A percentile compares a stretch with the other conserved stretches of the same genome.
Conservation (phyloP, 129 eudicot species). For the Helianthus tuberosus region DNA sequence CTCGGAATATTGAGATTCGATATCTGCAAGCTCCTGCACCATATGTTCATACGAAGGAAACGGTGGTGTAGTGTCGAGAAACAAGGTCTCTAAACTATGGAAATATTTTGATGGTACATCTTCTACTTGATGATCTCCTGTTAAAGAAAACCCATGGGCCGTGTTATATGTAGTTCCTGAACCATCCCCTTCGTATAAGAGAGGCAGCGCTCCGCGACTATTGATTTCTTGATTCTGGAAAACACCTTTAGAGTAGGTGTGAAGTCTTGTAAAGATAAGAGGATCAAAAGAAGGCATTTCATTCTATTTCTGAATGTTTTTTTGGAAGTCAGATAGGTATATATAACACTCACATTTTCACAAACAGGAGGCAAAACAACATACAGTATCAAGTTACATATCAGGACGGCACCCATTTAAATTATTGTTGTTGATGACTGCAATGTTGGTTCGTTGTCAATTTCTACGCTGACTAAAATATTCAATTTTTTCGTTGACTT, state of each 20-base stretch:
- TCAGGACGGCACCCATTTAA: conserved; percentile 11
- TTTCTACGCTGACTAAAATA: conserved; percentile 6
- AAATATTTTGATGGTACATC: conserved; percentile 26
- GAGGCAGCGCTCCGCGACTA: conserved; percentile 16
- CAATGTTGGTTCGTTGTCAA: conserved; percentile 22
- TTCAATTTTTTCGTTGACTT: neutral
- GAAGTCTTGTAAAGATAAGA: conserved; percentile 17
- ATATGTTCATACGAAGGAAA: conserved; percentile 34
- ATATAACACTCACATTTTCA: neutral
- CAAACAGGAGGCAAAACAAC: neutral
- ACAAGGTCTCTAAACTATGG: conserved; percentile 28
- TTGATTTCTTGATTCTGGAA: neutral
- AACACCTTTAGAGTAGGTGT: conserved; percentile 20
- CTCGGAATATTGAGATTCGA: conserved; percentile 33
- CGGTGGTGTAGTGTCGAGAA: conserved; percentile 33
- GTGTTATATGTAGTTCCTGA: neutral
- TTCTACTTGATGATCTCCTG: conserved; percentile 24
- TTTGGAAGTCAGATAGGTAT: neutral
- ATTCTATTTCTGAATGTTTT: conserved; percentile 1
- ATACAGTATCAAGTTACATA: neutral
- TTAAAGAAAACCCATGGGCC: neutral
- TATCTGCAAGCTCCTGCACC: conserved; percentile 33
- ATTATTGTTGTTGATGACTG: conserved; percentile 34
- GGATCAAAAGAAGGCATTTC: conserved; percentile 31
- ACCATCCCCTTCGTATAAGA: conserved; percentile 32